Evolutionary conservation across 306 rosid genomes (phyloP).

Genomic region (Vicia villosa): DNA sequence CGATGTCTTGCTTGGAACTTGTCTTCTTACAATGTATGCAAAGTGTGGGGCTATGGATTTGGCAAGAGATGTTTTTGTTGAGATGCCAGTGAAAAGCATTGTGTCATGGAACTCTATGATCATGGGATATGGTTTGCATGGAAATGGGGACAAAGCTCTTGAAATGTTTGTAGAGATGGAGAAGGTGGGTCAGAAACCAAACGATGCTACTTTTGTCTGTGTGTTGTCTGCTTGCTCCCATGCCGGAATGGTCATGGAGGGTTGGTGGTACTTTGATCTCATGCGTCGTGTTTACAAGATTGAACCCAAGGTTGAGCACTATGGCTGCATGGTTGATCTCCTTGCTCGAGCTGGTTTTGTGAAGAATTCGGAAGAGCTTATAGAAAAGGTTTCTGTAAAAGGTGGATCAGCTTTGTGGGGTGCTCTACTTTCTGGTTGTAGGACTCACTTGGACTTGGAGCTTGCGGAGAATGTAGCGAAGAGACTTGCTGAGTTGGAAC

Average conservation of each 20-base stretch:
- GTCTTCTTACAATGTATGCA: slow-evolving; percentile 65
- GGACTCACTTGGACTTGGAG: slow-evolving; percentile 51
- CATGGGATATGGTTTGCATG: slow-evolving; percentile 67
- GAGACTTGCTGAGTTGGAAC: slow-evolving; percentile 63
- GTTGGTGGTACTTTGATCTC: slow-evolving; percentile 67
- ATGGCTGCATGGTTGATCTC: slow-evolving; percentile 76
- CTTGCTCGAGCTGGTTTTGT: slow-evolving; percentile 68
- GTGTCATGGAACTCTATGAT: slow-evolving; percentile 78
- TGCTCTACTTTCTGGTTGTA: slow-evolving; percentile 72
- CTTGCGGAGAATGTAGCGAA: slow-evolving; percentile 63
- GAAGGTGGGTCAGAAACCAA: slow-evolving; percentile 50
- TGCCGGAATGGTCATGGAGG: slow-evolving; percentile 69
- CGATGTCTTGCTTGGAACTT: slow-evolving; percentile 63
- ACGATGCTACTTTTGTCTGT: slow-evolving; percentile 60
- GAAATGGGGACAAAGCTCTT: slow-evolving; percentile 54
- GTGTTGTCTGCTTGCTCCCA: slow-evolving; percentile 68
- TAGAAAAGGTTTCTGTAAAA: slow-evolving; percentile 49
- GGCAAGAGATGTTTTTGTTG: slow-evolving; percentile 58
- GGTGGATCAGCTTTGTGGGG: slow-evolving; percentile 69
- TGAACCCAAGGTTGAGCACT: slow-evolving; percentile 72
- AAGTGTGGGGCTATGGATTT: slow-evolving; percentile 66
- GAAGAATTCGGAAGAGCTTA: slow-evolving; percentile 55
- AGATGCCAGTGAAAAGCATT: slow-evolving; percentile 55
- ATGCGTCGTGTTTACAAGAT: slow-evolving; percentile 63
- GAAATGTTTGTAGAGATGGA: slow-evolving; percentile 61